Conservation (phyloP, 2,329 filamentous ascomycete species). For the Fusarium foetens region DNA sequence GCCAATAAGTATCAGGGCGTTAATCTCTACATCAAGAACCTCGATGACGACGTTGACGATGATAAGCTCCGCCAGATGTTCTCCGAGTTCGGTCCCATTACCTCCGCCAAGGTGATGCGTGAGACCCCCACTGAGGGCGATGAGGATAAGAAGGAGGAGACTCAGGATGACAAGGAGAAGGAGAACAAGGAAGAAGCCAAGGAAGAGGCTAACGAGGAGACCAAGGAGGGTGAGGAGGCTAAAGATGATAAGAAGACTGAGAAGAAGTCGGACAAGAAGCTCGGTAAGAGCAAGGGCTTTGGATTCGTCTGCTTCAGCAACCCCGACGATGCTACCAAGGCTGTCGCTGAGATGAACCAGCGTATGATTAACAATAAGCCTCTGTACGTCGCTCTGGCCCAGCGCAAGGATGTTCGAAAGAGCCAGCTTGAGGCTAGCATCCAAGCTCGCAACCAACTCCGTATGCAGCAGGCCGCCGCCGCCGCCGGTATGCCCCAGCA, state of each 20-base stretch:
- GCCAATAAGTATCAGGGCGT: slow-evolving; percentile 99
- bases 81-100: slow-evolving; percentile 90
- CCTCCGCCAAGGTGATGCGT: slow-evolving; percentile 99
- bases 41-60: slow-evolving; percentile 96
- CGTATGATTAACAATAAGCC: slow-evolving; percentile 98
- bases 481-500: slow-evolving; percentile 88
- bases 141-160: slow-evolving; percentile 64
- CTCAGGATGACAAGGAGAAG: slow-evolving; percentile 60
- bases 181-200: slow-evolving; percentile 58
- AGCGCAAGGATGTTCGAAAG: slow-evolving; percentile 99
- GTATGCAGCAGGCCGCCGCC: slow-evolving; percentile 96
- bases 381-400: slow-evolving; percentile 95
- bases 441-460: slow-evolving; percentile 97
- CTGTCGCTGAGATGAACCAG: slow-evolving; percentile 99
- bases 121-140: slow-evolving; percentile 71
- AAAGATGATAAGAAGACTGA: slow-evolving; percentile 67
- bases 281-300: slow-evolving; percentile 99
- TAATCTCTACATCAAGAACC: slow-evolving; percentile 99
- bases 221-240: slow-evolving; percentile 59
- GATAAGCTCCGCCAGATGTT: slow-evolving; percentile 98
- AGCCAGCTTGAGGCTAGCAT: slow-evolving; percentile 99
- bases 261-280: slow-evolving; percentile 69
- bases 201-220: slow-evolving; percentile 60
- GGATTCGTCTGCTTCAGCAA: slow-evolving; percentile 99
- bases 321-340: slow-evolving; percentile 98